A percentile compares a stretch with the other conserved stretches of the same genome.
These are phyloP conservation scores for Stachybotrys chartarum DNA, from an alignment of 2,329 filamentous ascomycete species.

Conservation along the genomic window DNA sequence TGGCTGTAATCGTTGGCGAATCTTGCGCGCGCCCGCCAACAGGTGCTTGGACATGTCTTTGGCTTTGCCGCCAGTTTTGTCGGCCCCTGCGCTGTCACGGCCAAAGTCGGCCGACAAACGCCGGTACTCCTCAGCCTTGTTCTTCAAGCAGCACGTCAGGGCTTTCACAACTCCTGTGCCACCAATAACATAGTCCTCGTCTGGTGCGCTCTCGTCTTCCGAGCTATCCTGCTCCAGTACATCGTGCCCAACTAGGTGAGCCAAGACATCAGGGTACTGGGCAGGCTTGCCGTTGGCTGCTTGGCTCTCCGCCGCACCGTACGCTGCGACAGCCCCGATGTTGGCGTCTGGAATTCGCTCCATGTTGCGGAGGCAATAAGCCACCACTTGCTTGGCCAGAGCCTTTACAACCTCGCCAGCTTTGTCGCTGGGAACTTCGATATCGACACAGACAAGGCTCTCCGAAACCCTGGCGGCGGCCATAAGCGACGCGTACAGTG, in stretches of 20 bases:
- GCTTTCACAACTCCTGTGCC: constrained; percentile 95
- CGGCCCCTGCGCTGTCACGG: constrained; percentile 44
- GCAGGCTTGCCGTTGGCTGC: constrained; percentile 18
- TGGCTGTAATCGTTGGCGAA: constrained; percentile 73
- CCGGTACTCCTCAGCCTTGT: constrained; percentile 58
- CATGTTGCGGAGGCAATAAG: constrained; percentile 88
- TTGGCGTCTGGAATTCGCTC: constrained; percentile 67
- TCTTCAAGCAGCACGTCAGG: constrained; percentile 80
- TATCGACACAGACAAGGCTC: constrained; percentile 81
- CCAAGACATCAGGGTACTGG: constrained; percentile 69
- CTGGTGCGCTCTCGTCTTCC: constrained; percentile 65
- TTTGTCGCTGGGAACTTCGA: constrained; percentile 75
- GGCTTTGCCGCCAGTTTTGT: constrained; percentile 52
- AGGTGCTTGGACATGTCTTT: constrained; percentile 93
- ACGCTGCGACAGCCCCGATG: constrained; percentile 38
- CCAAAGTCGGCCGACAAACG: constrained; percentile 45
- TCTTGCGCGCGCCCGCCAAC: constrained; percentile 81
- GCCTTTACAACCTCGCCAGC: constrained; percentile 90
- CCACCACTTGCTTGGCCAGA: constrained; percentile 87
- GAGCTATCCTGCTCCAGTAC: constrained; percentile 37
- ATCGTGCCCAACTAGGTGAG: constrained; percentile 76
- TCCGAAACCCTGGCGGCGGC: constrained; percentile 78
- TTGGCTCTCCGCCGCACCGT: constrained; percentile 28
- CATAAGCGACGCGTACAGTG: constrained; percentile 85
- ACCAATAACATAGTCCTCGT: constrained; percentile 93